phyloP scores from a whole-genome alignment of 148 eudicot genomes.

The Beta vulgaris region DNA sequence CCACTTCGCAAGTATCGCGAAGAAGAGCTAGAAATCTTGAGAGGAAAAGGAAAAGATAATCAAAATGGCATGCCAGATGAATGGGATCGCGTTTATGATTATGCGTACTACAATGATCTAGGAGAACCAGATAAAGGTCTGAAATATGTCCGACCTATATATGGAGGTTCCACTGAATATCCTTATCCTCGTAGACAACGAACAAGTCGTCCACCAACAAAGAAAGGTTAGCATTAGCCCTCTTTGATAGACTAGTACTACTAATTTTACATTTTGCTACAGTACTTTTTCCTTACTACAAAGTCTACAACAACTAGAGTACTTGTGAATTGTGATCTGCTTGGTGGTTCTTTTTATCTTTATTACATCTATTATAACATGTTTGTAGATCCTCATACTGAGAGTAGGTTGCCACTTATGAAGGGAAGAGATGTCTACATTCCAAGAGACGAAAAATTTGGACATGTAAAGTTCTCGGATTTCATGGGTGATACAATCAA shows the following conservation, averaged over 20 bases:
- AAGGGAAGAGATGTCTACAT: constrained; percentile 48
- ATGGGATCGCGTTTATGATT: constrained; percentile 92
- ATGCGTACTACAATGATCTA: constrained; percentile 67
- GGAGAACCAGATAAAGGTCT: constrained; percentile 59
- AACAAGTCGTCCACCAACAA: constrained; percentile 62
- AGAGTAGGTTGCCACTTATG: constrained; percentile 58
- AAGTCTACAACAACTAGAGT: no score
- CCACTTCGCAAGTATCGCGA: constrained; percentile 50
- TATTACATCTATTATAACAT: neutral
- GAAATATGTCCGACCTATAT: constrained; percentile 47
- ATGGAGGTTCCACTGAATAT: constrained; percentile 60
- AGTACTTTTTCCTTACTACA: no score
- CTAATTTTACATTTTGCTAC: no score
- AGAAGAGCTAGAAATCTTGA: constrained; percentile 55
- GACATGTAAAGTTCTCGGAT: constrained; percentile 58
- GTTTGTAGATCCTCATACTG: constrained; percentile 55
- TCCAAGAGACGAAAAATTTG: constrained; percentile 78
- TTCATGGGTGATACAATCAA: constrained; percentile 51
- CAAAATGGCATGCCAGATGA: constrained; percentile 52
- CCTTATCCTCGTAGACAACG: constrained; percentile 90
- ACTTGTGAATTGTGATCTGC: no score
- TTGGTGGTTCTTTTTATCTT: neutral
- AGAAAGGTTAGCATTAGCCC: constrained; percentile 46
- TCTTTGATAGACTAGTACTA: no score
- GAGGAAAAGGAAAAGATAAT: constrained; percentile 76